These are phyloP conservation scores for Golubevia pallescens DNA, from an alignment of 1,284 basidiomycete species.

Conservation along the genomic window DNA sequence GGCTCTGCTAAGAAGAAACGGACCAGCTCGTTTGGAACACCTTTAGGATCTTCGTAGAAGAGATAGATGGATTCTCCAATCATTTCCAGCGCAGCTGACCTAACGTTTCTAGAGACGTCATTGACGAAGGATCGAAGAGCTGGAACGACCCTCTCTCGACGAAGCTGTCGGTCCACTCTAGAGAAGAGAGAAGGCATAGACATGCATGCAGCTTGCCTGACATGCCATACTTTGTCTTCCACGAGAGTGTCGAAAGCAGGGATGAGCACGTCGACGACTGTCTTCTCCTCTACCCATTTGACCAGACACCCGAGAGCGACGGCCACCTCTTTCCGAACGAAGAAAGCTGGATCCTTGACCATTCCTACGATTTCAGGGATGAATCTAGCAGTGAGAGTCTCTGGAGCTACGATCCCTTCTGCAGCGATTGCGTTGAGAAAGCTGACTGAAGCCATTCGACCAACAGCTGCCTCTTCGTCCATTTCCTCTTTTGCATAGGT, in stretches of 20 bases:
- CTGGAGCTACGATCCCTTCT: constrained; percentile 68
- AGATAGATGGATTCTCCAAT: constrained; percentile 89
- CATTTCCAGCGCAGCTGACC: constrained; percentile 82
- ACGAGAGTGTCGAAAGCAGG: constrained; percentile 78
- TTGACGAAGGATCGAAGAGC: constrained; percentile 68
- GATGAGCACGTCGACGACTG: constrained; percentile 74
- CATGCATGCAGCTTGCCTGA: constrained; percentile 86
- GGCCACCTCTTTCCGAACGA: constrained; percentile 87
- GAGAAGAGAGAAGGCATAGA: constrained; percentile 79
- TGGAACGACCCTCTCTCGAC: constrained; percentile 37
- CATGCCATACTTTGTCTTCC: constrained; percentile 78
- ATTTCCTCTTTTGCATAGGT: constrained; percentile 22
- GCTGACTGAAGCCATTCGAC: constrained; percentile 88
- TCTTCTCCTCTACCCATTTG: constrained; percentile 78
- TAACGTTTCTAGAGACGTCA: constrained; percentile 76
- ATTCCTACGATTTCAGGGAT: constrained; percentile 82
- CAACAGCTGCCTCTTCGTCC: constrained; percentile 78
- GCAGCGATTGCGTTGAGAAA: constrained; percentile 79
- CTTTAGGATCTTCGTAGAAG: constrained; percentile 72
- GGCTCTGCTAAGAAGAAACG: constrained; percentile 75
- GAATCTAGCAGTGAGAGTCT: constrained; percentile 74
- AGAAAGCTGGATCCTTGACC: constrained; percentile 77
- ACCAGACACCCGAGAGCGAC: constrained; percentile 86
- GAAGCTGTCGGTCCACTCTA: constrained; percentile 25
- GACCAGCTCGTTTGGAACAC: constrained; percentile 77